Conservation (phyloP, 371 early-diverging fungal genomes). For the Actinomucor elegans region DNA sequence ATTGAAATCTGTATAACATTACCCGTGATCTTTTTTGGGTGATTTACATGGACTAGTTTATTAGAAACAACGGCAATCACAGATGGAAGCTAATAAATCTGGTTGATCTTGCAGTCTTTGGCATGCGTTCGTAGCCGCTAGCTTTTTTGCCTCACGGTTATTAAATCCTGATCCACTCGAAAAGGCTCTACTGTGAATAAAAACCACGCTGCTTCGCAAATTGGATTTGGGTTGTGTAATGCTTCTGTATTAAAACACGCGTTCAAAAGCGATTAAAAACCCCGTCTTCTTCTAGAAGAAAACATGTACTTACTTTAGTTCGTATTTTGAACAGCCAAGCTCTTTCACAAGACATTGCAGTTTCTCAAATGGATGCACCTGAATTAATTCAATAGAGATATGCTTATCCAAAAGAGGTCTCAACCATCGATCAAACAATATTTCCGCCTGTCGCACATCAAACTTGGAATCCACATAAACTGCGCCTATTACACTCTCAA, state of each 20-base stretch:
- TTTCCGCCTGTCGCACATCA: slow-evolving; percentile 48
- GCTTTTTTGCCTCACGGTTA: slow-evolving; percentile 38
- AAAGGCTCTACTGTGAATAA: slow-evolving; percentile 39
- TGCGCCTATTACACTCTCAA: slow-evolving; percentile 91
- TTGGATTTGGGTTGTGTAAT: no score
- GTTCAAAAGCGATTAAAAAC: neutral
- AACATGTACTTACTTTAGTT: slow-evolving; percentile 29
- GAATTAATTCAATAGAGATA: slow-evolving; percentile 44
- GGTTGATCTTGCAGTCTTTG: slow-evolving; percentile 27
- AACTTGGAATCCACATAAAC: slow-evolving; percentile 82
- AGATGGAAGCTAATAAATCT: slow-evolving; percentile 16
- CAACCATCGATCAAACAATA: slow-evolving; percentile 51
- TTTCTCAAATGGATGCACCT: slow-evolving; percentile 45
- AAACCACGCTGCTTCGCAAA: slow-evolving; percentile 42
- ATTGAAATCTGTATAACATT: no score
- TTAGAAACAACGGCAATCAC: no score
- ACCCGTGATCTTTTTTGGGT: no score
- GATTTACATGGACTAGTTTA: no score
- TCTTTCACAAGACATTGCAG: slow-evolving; percentile 35
- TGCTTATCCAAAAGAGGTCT: slow-evolving; percentile 48
- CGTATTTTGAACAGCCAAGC: slow-evolving; percentile 39
- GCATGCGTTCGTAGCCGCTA: slow-evolving; percentile 37
- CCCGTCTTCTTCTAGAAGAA: no score
- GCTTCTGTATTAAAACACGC: slow-evolving; percentile 22
- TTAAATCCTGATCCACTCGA: slow-evolving; percentile 36